Evolutionary conservation across 2,329 filamentous ascomycete genomes (phyloP), one percentile per base, ranked within the genome.

Genomic region (Alternaria sp.): DNA sequence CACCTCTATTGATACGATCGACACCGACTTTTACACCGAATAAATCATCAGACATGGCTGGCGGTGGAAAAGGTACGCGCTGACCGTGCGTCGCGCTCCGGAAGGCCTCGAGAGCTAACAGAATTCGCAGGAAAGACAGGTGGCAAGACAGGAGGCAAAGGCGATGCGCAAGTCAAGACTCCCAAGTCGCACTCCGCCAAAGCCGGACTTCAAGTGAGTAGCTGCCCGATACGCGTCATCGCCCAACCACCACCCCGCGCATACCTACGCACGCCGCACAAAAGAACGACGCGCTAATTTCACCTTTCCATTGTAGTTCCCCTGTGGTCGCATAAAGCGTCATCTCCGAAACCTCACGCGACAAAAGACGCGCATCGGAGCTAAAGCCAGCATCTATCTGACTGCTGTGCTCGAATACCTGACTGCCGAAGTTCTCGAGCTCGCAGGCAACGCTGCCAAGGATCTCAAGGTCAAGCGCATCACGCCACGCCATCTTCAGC

Each of bases 401-500:
- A 98, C 95, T 51, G 95, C 95, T 44, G 95, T 99, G 59, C 91
- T 99, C 68, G 95, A 99, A 85, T 99, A 99, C 81, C 86, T 99
- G 71, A 97, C 95, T 63, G 94, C 94, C 67, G 94, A 99, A 88
- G 94, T 99, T 48, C 91, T 99, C 74, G 95, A 99, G 82, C 87
- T 99, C 69, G 95, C 95, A 80, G 95, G 95, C 81, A 99, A 99
- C 81, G 95, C 95, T 55, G 95, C 95, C 81, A 98, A 98, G 87
- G 95, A 99, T 82, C 91, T 98, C 79, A 99, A 98, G 84, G 95
- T 98, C 84, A 99, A 98, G 90, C 95, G 95, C 83, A 99, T 99
- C 82, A 98, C 94, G 12, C 95, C 95, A 58, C 94, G 95, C 81
- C 95, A 99, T 82, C 85, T 99, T 68, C 95, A 99, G 82, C 92